These are phyloP conservation scores for Colletotrichum gigasporum DNA, from an alignment of 2,329 filamentous ascomycete genomes.

Conservation along the genomic window DNA sequence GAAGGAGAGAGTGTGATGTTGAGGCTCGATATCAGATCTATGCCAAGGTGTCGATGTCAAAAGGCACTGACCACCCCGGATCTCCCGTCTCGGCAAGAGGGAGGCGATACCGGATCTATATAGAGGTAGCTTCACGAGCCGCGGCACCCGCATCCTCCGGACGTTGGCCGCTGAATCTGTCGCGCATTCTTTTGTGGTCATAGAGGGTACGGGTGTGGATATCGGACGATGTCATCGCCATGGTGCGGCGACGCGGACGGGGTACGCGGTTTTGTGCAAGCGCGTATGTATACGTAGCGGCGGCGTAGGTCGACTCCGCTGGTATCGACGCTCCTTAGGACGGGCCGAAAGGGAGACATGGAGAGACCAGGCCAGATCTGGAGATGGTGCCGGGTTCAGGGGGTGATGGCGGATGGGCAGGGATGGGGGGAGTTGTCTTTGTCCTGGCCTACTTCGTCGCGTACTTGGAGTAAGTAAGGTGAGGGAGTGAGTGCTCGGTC, in stretches of 20 bases:
- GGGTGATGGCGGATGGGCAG: background rate
- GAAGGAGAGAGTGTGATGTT: no score
- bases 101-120: no score
- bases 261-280: background rate
- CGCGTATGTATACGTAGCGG: background rate
- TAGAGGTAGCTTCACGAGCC: no score
- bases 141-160: no score
- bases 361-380: background rate
- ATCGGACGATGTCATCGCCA: conserved; percentile 18
- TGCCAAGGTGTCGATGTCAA: background rate
- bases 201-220: conserved; percentile 5
- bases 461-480: background rate
- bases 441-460: no score
- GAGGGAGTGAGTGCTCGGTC: background rate
- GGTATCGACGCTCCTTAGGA: conserved; percentile 13
- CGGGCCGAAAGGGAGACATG: conserved; percentile 19
- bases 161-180: conserved; percentile 22
- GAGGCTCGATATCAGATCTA: background rate
- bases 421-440: background rate
- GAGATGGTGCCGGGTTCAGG: background rate
- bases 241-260: conserved; percentile 11
- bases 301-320: background rate
- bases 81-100: no score
- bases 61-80: no score
- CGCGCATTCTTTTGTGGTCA: conserved; percentile 1